These are phyloP conservation scores for Cryptococcus sp. DNA, from an alignment of 1,284 basidiomycete genomes.

Conservation along the genomic window DNA sequence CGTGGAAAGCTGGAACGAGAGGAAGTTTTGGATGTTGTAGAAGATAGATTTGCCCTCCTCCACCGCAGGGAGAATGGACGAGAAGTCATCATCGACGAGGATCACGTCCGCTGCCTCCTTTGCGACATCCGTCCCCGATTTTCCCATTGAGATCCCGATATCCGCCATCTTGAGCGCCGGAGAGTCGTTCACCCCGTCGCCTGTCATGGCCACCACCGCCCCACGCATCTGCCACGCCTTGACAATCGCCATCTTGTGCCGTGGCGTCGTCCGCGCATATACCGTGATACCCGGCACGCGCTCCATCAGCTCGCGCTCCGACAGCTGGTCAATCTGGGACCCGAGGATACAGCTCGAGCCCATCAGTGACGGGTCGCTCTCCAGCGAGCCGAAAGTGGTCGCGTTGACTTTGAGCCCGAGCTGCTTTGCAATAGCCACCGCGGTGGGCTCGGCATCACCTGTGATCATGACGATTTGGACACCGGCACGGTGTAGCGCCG, in stretches of 20 bases:
- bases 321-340: conserved; percentile 78
- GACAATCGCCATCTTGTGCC: conserved; percentile 96
- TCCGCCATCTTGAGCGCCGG: conserved; percentile 97
- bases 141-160: conserved; percentile 96
- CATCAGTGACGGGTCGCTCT: conserved; percentile 7
- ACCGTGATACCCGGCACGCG: conserved; percentile 76
- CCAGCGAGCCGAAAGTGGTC: conserved; percentile 9
- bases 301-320: conserved; percentile 73
- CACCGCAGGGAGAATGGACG: conserved; percentile 86
- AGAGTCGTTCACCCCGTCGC: conserved; percentile 96
- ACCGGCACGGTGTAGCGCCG: conserved; percentile 72
- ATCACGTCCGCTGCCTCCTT: conserved; percentile 98
- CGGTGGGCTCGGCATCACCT: conserved; percentile 89
- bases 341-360: conserved; percentile 68
- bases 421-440: conserved; percentile 79
- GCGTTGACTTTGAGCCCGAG: conserved; percentile 64
- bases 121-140: conserved; percentile 93
- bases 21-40: conserved; percentile 97
- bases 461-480: conserved; percentile 99
- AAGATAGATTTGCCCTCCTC: conserved; percentile 99
- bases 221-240: conserved; percentile 86
- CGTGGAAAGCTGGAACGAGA: conserved; percentile 94
- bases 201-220: conserved; percentile 93
- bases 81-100: conserved; percentile 95
- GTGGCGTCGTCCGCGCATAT: conserved; percentile 90